Evolutionary conservation across 495 filamentous ascomycete species (phyloP), one percentile per base, ranked within the genome.

Genomic region (Aspergillus haitiensis): DNA sequence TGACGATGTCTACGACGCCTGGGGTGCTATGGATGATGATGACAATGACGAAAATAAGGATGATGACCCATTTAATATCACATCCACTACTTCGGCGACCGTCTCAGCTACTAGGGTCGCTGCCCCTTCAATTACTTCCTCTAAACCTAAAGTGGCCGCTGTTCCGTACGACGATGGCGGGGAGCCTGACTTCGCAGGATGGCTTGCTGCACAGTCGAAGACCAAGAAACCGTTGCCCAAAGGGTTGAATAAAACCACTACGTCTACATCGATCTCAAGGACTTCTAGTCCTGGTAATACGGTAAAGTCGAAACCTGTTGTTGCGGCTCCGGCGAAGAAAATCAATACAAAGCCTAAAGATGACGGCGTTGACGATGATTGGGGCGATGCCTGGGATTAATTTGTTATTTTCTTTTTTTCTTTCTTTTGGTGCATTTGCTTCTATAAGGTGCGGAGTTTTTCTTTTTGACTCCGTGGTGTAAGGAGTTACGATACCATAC

Each of bases 161-260:
- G 79, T 76, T 11, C 81, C 85, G 0, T 95, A 87, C 61, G 89
- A 92, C 60, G 91, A 95, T 66, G 86, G 87, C 34, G 87, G 86
- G 3, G 92, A 97, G 67, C 92, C 92, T 2, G 93, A 97, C 70
- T 97, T 97, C 73, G 93, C 92, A 16, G 91, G 90, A 6, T 96
- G 93, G 92, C 72, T 97, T 45, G 90, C 89, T 9, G 91, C 91
- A 13, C 92, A 96, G 72, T 82, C 86, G 16, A 76, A 88, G 63
- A 82, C 88, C 60, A 96, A 83, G 56, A 89, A 87, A 55, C 77
- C 84, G 3, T 59, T 96, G 39, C 91, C 91, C 0, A 97, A 93
- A 72, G 91, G 92, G 0, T 66, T 95, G 50, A 72, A 76, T 7
- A 91, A 91, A 67, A 55, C 79, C 21, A 3, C 21, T 15, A 56